These are phyloP conservation scores for Talaromyces verruculosus DNA, from an alignment of 2,329 filamentous ascomycete genomes.

Conservation along the genomic window DNA sequence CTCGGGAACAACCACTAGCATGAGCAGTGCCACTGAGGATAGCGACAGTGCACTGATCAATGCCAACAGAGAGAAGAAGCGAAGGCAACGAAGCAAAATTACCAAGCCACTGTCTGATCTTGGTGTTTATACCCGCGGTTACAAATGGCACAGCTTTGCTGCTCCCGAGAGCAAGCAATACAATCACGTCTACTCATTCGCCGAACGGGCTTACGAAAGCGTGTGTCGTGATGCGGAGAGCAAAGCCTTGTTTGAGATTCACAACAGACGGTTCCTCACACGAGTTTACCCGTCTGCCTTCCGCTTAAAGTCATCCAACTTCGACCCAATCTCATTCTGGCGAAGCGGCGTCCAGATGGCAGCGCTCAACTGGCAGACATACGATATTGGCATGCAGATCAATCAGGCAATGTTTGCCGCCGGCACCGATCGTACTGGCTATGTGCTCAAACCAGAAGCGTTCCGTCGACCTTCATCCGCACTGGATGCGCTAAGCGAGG, in stretches of 20 bases:
- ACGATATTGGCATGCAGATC: conserved; percentile 90
- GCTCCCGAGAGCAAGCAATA: conserved; percentile 75
- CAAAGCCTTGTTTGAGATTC: conserved; percentile 76
- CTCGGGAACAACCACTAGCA: conserved; percentile 52
- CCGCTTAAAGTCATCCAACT: conserved; percentile 85
- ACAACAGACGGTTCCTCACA: conserved; percentile 91
- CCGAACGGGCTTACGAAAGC: conserved; percentile 81
- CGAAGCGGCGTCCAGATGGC: conserved; percentile 96
- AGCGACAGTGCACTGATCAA: conserved; percentile 62
- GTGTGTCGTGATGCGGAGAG: conserved; percentile 73
- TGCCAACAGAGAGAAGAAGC: conserved; percentile 59
- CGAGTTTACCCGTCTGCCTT: conserved; percentile 86
- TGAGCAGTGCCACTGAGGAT: conserved; percentile 69
- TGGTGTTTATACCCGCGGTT: conserved; percentile 72
- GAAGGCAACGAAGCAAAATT: conserved; percentile 73
- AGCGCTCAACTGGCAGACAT: conserved; percentile 97
- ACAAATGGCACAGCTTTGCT: conserved; percentile 83
- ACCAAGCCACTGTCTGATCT: conserved; percentile 78
- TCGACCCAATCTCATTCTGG: conserved; percentile 92
- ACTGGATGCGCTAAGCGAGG: conserved; percentile 29
- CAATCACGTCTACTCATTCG: conserved; percentile 96
- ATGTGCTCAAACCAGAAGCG: conserved; percentile 87
- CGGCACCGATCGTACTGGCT: conserved; percentile 80
- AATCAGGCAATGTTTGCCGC: conserved; percentile 98
- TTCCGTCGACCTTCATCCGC: conserved; percentile 55